Base-by-base conservation (phyloP, 306 rosid genomes). In the Elaeagnus macrophylla region DNA sequence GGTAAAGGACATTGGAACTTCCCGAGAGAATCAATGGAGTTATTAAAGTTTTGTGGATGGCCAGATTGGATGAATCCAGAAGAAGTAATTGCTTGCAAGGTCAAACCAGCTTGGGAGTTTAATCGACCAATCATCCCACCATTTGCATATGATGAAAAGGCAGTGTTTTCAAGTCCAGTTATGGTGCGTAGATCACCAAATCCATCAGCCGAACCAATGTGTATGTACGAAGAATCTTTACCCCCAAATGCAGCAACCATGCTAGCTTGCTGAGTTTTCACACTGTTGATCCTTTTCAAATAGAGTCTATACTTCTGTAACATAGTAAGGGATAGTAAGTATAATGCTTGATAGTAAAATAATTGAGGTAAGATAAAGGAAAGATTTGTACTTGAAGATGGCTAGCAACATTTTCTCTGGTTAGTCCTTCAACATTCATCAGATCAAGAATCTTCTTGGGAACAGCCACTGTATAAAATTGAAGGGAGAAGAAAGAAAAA, bases 351-450 rank as follows among this genome's bases (percentile, higher is more conserved):
- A 1, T 8, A 47, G 32, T 49, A 1, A 44, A 48, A 25, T 25
- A 25, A 2, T 25, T 25, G 32, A 2, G 42, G 36, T 35, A 52
- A 57, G 40, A 53, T 51, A 60, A 11, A 2, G 48, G 64, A 66
- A 57, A n/a, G 62, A 59, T 75, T 18, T 61, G 42, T 68, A 71
- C 97, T 94, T 90, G 94, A 37, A 90, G 76, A 75, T 90, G 97
- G 70, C 97, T 90, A 8, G 95, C 95, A 61, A 90, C 94, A 51
- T 86, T 86, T 76, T 90, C 94, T 67, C 95, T 75, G 32, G 97
- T 81, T 25, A 90, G 82, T 41, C 95, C 94, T 70, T 90, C 88
- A 25, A 77, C 81, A 72, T 90, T 82, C 97, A 90, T 86, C 62
- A 83, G 39, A 61, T 86, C 94, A 45, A 86, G 84, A 68, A 86